Evolutionary conservation across 148 eudicot species (phyloP).

Genomic region (Heliosperma pusillum): DNA sequence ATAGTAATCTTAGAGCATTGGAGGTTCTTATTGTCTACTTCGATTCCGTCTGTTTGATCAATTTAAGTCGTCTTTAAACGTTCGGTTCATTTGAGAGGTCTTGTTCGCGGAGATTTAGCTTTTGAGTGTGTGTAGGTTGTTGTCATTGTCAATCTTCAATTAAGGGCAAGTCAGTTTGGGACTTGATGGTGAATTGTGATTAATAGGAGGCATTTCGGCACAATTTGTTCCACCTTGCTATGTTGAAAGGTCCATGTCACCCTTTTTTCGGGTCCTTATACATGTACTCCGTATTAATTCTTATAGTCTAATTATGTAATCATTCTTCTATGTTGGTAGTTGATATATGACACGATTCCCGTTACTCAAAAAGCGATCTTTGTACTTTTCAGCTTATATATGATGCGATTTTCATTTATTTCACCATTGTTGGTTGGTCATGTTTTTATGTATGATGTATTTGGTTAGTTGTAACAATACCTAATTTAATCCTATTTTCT

Average conservation of each 20-base stretch:
- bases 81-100: not conserved
- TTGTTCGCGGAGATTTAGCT: not conserved
- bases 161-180: not conserved
- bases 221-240: not conserved
- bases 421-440: not conserved
- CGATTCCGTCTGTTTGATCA: slow-evolving; percentile 2
- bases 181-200: slow-evolving; percentile 15
- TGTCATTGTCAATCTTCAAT: slow-evolving; percentile 25
- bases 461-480: not conserved
- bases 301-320: not conserved
- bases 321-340: not conserved
- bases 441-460: not conserved
- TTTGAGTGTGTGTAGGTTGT: slow-evolving; percentile 12
- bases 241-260: not conserved
- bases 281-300: not conserved
- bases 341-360: no score
- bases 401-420: not conserved
- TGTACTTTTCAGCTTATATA: not conserved
- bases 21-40: slow-evolving; percentile 5
- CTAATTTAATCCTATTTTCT: not conserved
- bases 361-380: no score
- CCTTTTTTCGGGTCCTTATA: not conserved
- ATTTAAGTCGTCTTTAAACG: not conserved
- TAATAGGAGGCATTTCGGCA: not conserved
- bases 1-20: slow-evolving; percentile 9